A percentile compares a stretch with the other conserved stretches of the same genome.
These are phyloP conservation scores for Trametes sanguinea DNA, from an alignment of 768 basidiomycete genomes.

Conservation along the genomic window DNA sequence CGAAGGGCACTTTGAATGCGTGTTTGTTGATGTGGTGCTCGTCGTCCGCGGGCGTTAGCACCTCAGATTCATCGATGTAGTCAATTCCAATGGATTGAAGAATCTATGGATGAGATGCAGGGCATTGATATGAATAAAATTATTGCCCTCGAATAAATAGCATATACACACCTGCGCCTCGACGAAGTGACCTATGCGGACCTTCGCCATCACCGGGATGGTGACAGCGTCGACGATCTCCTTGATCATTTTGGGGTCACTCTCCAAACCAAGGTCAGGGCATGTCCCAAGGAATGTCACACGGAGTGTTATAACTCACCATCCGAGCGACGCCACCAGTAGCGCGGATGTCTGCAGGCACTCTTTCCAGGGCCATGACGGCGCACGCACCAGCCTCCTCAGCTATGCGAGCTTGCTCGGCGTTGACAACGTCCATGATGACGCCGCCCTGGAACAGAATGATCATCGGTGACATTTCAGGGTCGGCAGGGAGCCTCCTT, in stretches of 20 bases:
- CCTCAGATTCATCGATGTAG: constrained; percentile 95
- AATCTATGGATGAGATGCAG: constrained; percentile 53
- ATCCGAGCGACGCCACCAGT: constrained; percentile 95
- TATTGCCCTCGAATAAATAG: not conserved
- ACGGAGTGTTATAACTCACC: constrained; percentile 49
- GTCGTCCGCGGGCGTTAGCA: constrained; percentile 94
- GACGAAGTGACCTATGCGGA: constrained; percentile 95
- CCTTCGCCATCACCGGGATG: constrained; percentile 96
- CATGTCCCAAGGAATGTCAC: constrained; percentile 1
- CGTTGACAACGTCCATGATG: constrained; percentile 95
- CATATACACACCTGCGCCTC: constrained; percentile 76
- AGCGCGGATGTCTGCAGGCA: constrained; percentile 92
- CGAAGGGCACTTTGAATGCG: constrained; percentile 91
- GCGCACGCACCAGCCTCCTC: constrained; percentile 98
- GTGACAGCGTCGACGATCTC: constrained; percentile 93
- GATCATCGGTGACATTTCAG: constrained; percentile 1
- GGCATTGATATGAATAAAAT: not conserved
- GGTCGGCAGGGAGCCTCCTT: not conserved
- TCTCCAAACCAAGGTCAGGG: constrained; percentile 43
- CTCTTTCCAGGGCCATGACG: constrained; percentile 95
- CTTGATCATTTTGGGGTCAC: constrained; percentile 96
- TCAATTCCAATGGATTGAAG: constrained; percentile 93
- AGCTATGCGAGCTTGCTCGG: constrained; percentile 89
- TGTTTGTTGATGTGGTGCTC: constrained; percentile 98
- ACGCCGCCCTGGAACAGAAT: constrained; percentile 62